Conservation (phyloP, 192 early-diverging fungal species). For the Backusella australiensis region DNA sequence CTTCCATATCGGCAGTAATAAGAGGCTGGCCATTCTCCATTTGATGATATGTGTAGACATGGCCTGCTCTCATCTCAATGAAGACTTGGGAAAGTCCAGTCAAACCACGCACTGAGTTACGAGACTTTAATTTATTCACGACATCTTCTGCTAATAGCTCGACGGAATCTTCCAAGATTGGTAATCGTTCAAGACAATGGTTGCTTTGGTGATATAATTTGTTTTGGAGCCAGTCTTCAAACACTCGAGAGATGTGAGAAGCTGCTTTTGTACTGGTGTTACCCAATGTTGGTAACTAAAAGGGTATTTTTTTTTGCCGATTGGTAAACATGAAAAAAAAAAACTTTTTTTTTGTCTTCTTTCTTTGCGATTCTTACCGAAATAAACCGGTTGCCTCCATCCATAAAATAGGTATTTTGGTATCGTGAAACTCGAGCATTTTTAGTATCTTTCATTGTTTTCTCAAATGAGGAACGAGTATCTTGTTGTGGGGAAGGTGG, state of each 20-base stretch:
- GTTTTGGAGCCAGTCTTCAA: constrained; percentile 40
- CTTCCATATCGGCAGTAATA: constrained; percentile 29
- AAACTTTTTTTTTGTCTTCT: background rate
- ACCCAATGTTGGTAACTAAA: constrained; percentile 32
- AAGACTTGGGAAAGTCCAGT: constrained; percentile 23
- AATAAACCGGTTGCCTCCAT: constrained; percentile 38
- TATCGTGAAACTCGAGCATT: constrained; percentile 23
- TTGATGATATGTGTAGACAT: constrained; percentile 35
- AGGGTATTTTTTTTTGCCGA: background rate
- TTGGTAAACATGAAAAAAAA: constrained; percentile 7
- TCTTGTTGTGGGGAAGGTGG: constrained; percentile 1
- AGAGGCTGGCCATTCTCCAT: constrained; percentile 27
- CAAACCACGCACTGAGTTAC: constrained; percentile 21
- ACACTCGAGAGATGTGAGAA: constrained; percentile 32
- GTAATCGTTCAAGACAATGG: constrained; percentile 22
- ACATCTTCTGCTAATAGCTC: constrained; percentile 38
- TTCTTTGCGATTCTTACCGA: constrained; percentile 26
- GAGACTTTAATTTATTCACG: constrained; percentile 30
- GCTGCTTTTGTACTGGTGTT: constrained; percentile 33
- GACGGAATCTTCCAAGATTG: constrained; percentile 38
- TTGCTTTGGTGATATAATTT: constrained; percentile 22
- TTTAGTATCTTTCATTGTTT: constrained; percentile 17
- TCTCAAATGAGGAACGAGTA: background rate
- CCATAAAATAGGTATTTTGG: constrained; percentile 38
- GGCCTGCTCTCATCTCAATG: constrained; percentile 37